Evolutionary conservation across 2,329 filamentous ascomycete genomes (phyloP).

Genomic region (Podosphaera xanthii): DNA sequence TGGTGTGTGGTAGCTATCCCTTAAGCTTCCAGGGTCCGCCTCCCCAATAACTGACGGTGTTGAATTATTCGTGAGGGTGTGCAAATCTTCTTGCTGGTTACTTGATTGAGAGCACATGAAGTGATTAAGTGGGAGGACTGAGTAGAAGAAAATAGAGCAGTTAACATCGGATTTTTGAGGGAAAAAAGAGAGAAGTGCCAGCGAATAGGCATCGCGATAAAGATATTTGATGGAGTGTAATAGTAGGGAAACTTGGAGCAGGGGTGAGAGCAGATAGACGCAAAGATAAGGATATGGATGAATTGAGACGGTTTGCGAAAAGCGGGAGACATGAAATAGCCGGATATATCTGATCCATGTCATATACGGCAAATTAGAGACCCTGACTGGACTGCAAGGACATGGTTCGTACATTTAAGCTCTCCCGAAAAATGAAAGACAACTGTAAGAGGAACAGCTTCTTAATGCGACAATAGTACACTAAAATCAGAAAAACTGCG

Average conservation of each 20-base stretch:
- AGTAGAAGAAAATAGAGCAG: conserved; percentile 3
- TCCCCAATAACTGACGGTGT: conserved; percentile 15
- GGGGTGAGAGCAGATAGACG: neutral
- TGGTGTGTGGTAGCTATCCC: conserved; percentile 14
- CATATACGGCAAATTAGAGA: neutral
- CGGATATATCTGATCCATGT: neutral
- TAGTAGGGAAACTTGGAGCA: neutral
- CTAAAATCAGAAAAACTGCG: neutral
- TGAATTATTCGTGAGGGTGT: conserved; percentile 14
- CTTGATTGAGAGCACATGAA: conserved; percentile 18
- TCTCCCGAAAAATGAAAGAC: neutral
- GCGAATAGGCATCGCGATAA: neutral
- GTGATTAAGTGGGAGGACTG: conserved; percentile 9
- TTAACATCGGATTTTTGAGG: conserved; percentile 1
- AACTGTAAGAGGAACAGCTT: neutral
- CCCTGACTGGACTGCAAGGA: no score
- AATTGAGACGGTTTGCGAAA: neutral
- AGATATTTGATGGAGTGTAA: neutral
- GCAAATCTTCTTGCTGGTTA: conserved; percentile 16
- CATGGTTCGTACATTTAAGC: neutral
- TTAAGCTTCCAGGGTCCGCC: conserved; percentile 17
- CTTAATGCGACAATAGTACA: neutral
- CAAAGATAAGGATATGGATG: neutral
- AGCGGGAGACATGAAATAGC: neutral
- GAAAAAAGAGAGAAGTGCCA: neutral